Evolutionary conservation across 2,329 filamentous ascomycete genomes (phyloP), one percentile per base, ranked within the genome.

Genomic region (Colletotrichum caudatum): DNA sequence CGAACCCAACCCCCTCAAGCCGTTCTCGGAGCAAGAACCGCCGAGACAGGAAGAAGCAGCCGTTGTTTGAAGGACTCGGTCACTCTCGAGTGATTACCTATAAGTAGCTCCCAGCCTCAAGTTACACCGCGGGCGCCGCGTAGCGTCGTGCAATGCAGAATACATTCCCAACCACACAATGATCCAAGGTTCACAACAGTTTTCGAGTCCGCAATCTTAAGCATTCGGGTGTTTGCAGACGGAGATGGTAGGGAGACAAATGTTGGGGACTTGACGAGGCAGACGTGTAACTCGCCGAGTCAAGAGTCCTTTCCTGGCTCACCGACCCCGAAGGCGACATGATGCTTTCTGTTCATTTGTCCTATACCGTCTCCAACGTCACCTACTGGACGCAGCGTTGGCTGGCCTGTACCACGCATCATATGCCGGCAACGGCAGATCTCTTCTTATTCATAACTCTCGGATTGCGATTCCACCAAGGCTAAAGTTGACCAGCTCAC

Each of bases 171-270:
- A 41, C 11, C 64, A 35, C 18, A 56, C 16, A 37, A 37, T 9
- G 14, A n/a, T n/a, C 46, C 37, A 37, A 61, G 7, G 35, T 26
- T 44, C 26, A 14, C 57, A 46, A 51, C 51, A 26, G 23, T 64
- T 20, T 64, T 18, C 44, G 44, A 20, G n/a, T 6, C 16, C 16
- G 53, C n/a, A 57, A 69, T 64, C 12, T 64, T 56, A 51, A 48
- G 20, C 12, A 20, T 14, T 58, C 51, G 66, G 60, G 51, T 26
- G 23, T 60, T 64, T 64, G 60, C 66, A 69, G 50, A 20, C 29
- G 18, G 35, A 26, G n/a, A 35, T 3, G 8, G 33, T 1, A 2
- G 33, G 5, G 61, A 5, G 11, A 33, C 26, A n/a, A 12, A 18
- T 35, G 50, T 11, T 6, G 14, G 9, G 20, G 37, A 5, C 14